Percentiles rank a stretch among this genome's conserved stretches.
Conservation (phyloP, 169 alveolate genomes). For the Eimeria zaria region DNA sequence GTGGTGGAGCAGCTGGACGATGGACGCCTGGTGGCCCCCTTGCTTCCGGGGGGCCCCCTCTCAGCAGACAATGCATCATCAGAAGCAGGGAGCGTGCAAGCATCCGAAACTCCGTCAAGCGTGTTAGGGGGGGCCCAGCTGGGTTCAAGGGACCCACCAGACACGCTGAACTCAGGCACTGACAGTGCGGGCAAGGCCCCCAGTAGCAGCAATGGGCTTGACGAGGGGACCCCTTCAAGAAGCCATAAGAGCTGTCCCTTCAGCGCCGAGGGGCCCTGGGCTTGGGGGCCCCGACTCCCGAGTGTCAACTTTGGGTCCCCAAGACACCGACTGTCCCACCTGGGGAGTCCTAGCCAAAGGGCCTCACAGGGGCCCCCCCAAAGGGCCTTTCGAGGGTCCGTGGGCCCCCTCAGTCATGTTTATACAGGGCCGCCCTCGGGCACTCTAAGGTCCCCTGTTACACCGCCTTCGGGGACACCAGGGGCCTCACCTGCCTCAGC, state of each 20-base stretch:
- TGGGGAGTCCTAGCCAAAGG: not conserved
- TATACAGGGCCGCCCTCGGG: not conserved
- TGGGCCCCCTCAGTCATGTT: not conserved
- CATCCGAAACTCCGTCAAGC: not conserved
- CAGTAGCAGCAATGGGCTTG: not conserved
- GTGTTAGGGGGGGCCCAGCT: not conserved
- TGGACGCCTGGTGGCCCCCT: not conserved
- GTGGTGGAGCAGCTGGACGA: not conserved
- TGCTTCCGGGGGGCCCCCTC: not conserved
- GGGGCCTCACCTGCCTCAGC: not conserved
- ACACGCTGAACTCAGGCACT: too few species aligned
- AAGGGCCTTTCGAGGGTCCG: not conserved
- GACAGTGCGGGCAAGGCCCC: not conserved
- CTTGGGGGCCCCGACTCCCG: not conserved
- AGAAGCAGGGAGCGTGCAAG: not conserved
- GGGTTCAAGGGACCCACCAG: not conserved
- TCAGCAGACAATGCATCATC: not conserved
- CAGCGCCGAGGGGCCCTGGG: not conserved
- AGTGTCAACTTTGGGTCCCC: not conserved
- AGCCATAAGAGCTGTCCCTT: not conserved
- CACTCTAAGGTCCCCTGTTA: not conserved
- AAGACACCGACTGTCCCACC: not conserved
- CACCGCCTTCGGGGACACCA: not conserved
- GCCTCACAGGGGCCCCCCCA: not conserved
- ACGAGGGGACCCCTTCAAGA: not conserved